These are phyloP conservation scores for Candida sanyiensis DNA, from an alignment of 805 yeast species.

Conservation along the genomic window DNA sequence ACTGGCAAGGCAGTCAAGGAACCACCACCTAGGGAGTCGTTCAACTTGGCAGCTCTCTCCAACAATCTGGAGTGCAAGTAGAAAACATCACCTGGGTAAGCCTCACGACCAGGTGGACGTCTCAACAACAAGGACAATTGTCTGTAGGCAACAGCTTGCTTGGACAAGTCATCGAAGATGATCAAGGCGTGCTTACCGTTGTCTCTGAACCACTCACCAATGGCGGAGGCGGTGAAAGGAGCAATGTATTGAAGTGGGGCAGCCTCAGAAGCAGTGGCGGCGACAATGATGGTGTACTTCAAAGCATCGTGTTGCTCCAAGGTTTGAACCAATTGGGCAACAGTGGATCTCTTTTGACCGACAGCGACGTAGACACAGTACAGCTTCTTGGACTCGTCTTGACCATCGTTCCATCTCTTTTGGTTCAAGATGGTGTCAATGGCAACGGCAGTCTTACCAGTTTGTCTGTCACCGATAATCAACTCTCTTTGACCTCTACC, in stretches of 20 bases:
- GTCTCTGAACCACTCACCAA: constrained; percentile 99
- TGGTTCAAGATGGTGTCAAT: constrained; percentile 97
- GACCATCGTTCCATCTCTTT: constrained; percentile 96
- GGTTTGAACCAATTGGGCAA: constrained; percentile 98
- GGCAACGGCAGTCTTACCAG: constrained; percentile 99
- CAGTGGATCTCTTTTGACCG: constrained; percentile 99
- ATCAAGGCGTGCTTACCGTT: constrained; percentile 97
- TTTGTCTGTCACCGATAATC: constrained; percentile 99
- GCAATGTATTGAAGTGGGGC: constrained; percentile 99
- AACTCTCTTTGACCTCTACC: constrained; percentile 99
- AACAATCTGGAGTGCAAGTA: constrained; percentile 61
- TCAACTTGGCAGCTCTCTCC: constrained; percentile 98
- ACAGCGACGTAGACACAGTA: constrained; percentile 99
- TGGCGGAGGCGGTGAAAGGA: constrained; percentile 99
- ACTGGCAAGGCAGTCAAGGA: constrained; percentile 94
- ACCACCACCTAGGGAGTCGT: constrained; percentile 84
- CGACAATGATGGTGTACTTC: constrained; percentile 96
- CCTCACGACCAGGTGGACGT: constrained; percentile 23
- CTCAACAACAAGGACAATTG: constrained; percentile 95
- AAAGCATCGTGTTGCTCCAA: constrained; percentile 97
- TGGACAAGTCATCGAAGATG: constrained; percentile 95
- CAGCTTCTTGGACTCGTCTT: constrained; percentile 94
- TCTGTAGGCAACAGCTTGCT: constrained; percentile 99
- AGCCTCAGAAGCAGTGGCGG: constrained; percentile 99
- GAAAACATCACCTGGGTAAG: constrained; percentile 25